Base-by-base conservation (phyloP, 2,329 filamentous ascomycete genomes). In the Sporothrix dimorphospora region DNA sequence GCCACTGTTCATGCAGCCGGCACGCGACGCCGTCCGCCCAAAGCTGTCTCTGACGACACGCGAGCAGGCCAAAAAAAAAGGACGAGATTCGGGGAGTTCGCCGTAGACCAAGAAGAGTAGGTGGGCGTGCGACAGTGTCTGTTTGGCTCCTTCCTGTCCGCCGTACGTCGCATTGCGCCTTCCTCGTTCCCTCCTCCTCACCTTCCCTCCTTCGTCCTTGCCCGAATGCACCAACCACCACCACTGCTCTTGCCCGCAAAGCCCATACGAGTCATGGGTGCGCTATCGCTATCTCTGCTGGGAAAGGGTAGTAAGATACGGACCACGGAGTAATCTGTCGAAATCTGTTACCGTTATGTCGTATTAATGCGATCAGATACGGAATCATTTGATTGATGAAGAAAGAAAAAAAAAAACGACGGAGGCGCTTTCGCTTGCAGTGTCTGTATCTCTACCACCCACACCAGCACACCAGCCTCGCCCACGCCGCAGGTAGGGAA, bases 71-170 rank as follows among this genome's bases (percentile, higher is more conserved):
- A n/a, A n/a, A n/a, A n/a, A n/a, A n/a, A n/a, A n/a, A n/a, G n/a
- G n/a, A n/a, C n/a, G n/a, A n/a, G n/a, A n/a, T n/a, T 30, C 9
- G 14, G 4, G 14, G 42, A 55, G n/a, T 24, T 34, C 14, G 38
- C 53, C 30, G 21, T 59, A 70, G 55, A 34, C 53, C 68, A 38
- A 59, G 68, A 61, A 70, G 55, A 70, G 68, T 19, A 70, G 68
- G 55, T 70, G 53, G 16, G 55, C 55, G 55, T 12, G 55, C 55
- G 68, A 61, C 68, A 70, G 12, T 47, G 42, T 14, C 59, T 8
- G 16, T 66, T 34, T 45, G n/a, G 40, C 27, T 66, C 51, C 24
- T 34, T 34, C 30, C 30, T 34, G 6, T 34, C 30, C 3, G 30
- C 30, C 30, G 30, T 6, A 45, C 42, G 16, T 45, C 11, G 11